Conservation (phyloP, 192 early-diverging fungal species). For the Podila epicladia region DNA sequence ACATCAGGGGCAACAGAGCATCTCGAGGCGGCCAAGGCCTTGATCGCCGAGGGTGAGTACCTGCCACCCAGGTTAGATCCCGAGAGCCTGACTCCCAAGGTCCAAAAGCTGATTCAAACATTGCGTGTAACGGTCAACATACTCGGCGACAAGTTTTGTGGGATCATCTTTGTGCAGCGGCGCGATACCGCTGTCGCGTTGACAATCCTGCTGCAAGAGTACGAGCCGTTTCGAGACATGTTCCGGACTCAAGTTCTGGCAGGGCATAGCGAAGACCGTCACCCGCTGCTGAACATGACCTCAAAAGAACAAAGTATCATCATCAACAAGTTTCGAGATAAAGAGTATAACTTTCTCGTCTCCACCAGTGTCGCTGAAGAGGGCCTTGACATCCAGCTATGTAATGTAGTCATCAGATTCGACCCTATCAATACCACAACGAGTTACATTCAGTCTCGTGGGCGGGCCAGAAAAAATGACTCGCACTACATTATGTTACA, state of each 20-base stretch:
- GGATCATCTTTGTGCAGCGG: slow-evolving; percentile 87
- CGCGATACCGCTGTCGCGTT: slow-evolving; percentile 73
- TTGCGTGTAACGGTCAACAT: slow-evolving; percentile 43
- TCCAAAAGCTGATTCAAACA: slow-evolving; percentile 70
- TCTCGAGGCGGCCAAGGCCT: slow-evolving; percentile 20
- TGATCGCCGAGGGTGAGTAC: slow-evolving; percentile 5
- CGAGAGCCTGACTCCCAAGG: slow-evolving; percentile 71
- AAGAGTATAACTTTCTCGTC: slow-evolving; percentile 80
- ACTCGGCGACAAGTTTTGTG: slow-evolving; percentile 70
- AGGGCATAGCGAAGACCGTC: slow-evolving; percentile 62
- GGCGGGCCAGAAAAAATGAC: slow-evolving; percentile 77
- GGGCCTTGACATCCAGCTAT: slow-evolving; percentile 93
- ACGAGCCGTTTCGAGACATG: slow-evolving; percentile 60
- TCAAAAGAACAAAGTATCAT: slow-evolving; percentile 66
- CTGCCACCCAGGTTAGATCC: neutral
- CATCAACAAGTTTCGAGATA: slow-evolving; percentile 73
- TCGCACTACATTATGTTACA: slow-evolving; percentile 85
- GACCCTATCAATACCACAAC: slow-evolving; percentile 79
- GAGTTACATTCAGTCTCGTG: slow-evolving; percentile 91
- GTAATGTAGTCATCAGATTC: slow-evolving; percentile 89
- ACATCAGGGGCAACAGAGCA: slow-evolving; percentile 5
- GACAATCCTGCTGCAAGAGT: slow-evolving; percentile 65
- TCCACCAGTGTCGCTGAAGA: slow-evolving; percentile 96
- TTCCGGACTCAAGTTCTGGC: slow-evolving; percentile 59
- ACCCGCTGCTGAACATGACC: slow-evolving; percentile 57